Conservation (phyloP, 306 rosid genomes). For the Alnus glutinosa region DNA sequence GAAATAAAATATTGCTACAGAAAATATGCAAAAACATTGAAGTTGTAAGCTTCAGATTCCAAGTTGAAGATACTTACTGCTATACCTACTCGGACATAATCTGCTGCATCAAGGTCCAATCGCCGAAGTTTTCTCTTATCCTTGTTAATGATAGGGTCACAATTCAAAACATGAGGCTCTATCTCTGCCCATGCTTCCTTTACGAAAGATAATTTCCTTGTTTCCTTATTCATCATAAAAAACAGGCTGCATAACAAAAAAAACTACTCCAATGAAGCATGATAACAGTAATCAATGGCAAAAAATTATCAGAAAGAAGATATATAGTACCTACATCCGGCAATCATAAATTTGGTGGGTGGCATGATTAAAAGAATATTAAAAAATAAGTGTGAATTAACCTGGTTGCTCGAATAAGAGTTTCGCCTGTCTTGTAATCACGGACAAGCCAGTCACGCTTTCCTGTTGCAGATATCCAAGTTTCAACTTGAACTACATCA, state of each 20-base stretch:
- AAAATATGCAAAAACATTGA: not conserved
- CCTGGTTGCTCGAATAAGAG: conserved; percentile 85
- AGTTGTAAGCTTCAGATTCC: not conserved
- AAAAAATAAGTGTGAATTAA: conserved; percentile 2
- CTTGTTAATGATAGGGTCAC: conserved; percentile 78
- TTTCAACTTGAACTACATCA: conserved; percentile 88
- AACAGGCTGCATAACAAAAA: conserved; percentile 56
- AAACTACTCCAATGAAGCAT: no score
- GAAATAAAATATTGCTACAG: conserved; percentile 11
- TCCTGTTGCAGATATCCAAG: conserved; percentile 86
- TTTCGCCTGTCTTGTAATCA: conserved; percentile 75
- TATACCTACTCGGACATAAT: conserved; percentile 61
- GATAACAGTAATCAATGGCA: no score
- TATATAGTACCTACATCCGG: no score
- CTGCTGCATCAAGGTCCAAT: conserved; percentile 71
- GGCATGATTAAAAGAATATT: no score
- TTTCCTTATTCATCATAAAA: conserved; percentile 95
- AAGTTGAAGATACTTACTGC: conserved; percentile 46
- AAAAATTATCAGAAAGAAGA: no score
- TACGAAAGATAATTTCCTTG: conserved; percentile 83
- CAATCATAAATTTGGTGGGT: no score
- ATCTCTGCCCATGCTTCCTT: conserved; percentile 87
- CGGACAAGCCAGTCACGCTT: conserved; percentile 91
- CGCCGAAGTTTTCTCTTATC: conserved; percentile 79
- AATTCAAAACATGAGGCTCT: conserved; percentile 66